Evolutionary conservation across 2,329 filamentous ascomycete genomes (phyloP).

Genomic region (Bipolaris oryzae): DNA sequence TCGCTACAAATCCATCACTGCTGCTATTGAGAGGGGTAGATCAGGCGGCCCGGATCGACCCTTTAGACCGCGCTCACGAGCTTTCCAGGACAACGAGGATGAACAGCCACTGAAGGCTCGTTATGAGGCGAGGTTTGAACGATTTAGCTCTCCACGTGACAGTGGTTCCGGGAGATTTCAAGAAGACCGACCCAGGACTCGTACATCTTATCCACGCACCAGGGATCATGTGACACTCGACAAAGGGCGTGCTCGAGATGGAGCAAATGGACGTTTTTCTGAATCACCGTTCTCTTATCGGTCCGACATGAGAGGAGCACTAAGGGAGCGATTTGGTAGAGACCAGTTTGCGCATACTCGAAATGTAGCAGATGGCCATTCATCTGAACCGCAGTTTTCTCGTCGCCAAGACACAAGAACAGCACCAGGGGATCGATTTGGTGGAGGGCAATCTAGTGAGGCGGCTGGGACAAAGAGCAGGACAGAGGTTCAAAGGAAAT

Average conservation of each 20-base stretch:
- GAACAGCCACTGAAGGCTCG: constrained; percentile 5
- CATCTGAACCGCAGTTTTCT: constrained; percentile 1
- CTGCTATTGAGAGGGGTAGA: constrained; percentile 41
- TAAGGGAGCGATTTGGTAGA: background rate
- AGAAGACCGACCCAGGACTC: background rate
- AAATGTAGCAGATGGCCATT: background rate
- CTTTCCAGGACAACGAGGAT: background rate
- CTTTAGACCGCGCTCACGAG: constrained; percentile 16
- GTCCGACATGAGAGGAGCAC: constrained; percentile 9
- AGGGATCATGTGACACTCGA: background rate
- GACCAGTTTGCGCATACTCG: background rate
- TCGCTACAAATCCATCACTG: constrained; percentile 42
- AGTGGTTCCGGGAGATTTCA: constrained; percentile 8
- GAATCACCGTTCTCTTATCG: constrained; percentile 5
- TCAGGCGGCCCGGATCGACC: constrained; percentile 19
- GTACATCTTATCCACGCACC: background rate
- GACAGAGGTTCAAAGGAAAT: background rate
- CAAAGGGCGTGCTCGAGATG: background rate
- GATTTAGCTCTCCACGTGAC: constrained; percentile 13
- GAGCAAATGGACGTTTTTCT: background rate
- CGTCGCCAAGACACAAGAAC: constrained; percentile 12
- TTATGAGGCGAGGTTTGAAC: constrained; percentile 11
- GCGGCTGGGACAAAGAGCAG: background rate
- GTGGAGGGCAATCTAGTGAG: background rate
- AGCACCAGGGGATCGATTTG: background rate